Percentiles rank a stretch among this genome's conserved stretches.
Evolutionary conservation across 2,329 filamentous ascomycete genomes (phyloP).

Genomic region (Metarhizium guizhouense): DNA sequence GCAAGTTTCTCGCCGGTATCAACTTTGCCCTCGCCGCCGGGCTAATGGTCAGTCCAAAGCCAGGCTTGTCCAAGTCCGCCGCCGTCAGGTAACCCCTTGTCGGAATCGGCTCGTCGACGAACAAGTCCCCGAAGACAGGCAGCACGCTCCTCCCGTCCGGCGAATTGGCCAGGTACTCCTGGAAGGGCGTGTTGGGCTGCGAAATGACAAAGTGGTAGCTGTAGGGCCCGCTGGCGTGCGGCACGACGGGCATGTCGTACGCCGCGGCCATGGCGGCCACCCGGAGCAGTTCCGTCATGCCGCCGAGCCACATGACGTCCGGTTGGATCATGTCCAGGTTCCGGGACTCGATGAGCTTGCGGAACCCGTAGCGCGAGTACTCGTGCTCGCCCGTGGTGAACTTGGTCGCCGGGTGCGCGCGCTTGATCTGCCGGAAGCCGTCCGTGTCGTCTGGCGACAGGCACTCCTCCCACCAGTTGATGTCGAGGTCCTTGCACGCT

Average conservation of each 20-base stretch:
- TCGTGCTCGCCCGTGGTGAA: conserved; percentile 97
- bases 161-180: conserved; percentile 92
- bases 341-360: conserved; percentile 83
- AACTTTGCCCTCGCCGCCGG: conserved; percentile 61
- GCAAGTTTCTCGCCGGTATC: conserved; percentile 63
- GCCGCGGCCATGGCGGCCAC: conserved; percentile 82
- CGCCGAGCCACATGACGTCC: conserved; percentile 96
- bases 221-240: conserved; percentile 90
- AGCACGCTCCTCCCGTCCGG: conserved; percentile 82
- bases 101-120: conserved; percentile 84
- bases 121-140: conserved; percentile 87
- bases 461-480: conserved; percentile 98
- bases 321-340: conserved; percentile 93
- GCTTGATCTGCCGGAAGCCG: conserved; percentile 82
- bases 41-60: conserved; percentile 83
- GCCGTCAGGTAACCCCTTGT: conserved; percentile 73
- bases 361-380: conserved; percentile 89
- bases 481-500: conserved; percentile 71
- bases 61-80: conserved; percentile 75
- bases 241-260: conserved; percentile 90
- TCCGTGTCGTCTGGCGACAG: conserved; percentile 86
- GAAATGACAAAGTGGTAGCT: conserved; percentile 95
- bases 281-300: conserved; percentile 84
- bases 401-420: conserved; percentile 79
- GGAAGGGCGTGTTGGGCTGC: conserved; percentile 87